Evolutionary conservation across 169 alveolate species (phyloP), one percentile per base, ranked within the genome.

Genomic region (Plasmodium vivax): DNA sequence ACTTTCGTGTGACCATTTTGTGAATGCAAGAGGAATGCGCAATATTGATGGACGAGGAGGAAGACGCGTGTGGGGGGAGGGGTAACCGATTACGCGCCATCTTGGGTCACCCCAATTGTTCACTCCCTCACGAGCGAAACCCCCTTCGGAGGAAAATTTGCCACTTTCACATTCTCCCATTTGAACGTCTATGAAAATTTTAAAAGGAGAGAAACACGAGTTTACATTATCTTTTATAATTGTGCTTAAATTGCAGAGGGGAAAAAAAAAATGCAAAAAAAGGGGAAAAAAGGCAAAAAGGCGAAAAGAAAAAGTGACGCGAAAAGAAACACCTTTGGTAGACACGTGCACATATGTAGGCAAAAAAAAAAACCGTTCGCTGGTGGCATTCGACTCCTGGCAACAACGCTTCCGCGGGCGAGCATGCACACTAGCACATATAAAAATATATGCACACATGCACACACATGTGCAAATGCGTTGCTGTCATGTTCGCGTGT

Each of bases 111-210:
- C 51, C 85, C 85, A 45, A 80, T n/a, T 41, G 43, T 80, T 80
- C 23, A 10, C 7, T 38, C 27, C n/a, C n/a, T 41, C 51, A 16
- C 10, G 34, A 10, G 36, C 85, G 34, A 80, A 38, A 43, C 45
- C n/a, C 56, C 0, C n/a, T 23, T 19, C 16, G 38, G 32, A 68
- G 12, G 19, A 19, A 68, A 8, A 68, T 68, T 68, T 68, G 32
- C 32, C 77, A 80, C 56, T 80, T 38, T 45, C 8, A 80, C 41
- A 8, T 80, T 80, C 27, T 80, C 19, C 74, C 32, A 30, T 23
- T 80, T 80, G 19, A 38, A 80, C 56, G 45, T 38, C 51, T 80
- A 80, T 43, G 85, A 80, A 43, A 80, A 80, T 80, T 80, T 80
- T 7, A 80, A 80, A 80, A 32, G 34, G 71, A 34, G 58, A 80